Base-by-base conservation (phyloP, 2,329 filamentous ascomycete genomes). In the Colletotrichum neosansevieriae region DNA sequence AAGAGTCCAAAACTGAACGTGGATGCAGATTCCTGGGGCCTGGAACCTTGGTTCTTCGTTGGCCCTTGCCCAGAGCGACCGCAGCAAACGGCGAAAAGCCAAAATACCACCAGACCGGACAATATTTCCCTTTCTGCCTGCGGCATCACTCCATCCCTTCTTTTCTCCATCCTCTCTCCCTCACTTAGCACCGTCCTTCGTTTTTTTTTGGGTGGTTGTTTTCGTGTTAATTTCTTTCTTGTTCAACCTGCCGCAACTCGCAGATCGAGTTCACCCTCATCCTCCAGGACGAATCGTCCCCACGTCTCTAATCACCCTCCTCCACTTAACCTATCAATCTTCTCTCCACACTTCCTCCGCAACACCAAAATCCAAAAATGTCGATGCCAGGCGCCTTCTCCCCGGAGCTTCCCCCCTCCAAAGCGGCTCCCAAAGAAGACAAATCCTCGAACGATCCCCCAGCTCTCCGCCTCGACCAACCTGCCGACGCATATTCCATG, bases 401-500 rank as follows among this genome's bases (percentile, higher is more conserved):
- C n/a, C 68, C 70, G 29, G 62, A 71, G 45, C 59, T 60, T 34
- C 21, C 58, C 38, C 49, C 68, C 45, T 61, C 58, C 7, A 61
- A 67, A 29, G 50, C 66, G 24, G 67, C 54, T 50, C 32, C 59
- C 11, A 69, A 65, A 11, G 58, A 59, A 29, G 63, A 57, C 36
- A 42, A 58, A 11, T 51, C 58, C 49, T 38, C 58, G 13, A 21
- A 12, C 50, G 47, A 65, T 29, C 54, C 61, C 12, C 53, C 71
- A 12, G 50, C 58, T 19, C 58, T 67, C 44, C 71, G 70, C 19
- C 65, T 75, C 61, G 72, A 71, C 65, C 74, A 79, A 54, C 61
- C 75, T 7, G 60, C 73, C 51, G 72, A 71, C 70, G 72, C 75
- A 72, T 76, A 72, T 68, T 73, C 73, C 29, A 71, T 76, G 59